Evolutionary conservation across 2,329 filamentous ascomycete genomes (phyloP).

Genomic region (Plectosphaerella plurivora): DNA sequence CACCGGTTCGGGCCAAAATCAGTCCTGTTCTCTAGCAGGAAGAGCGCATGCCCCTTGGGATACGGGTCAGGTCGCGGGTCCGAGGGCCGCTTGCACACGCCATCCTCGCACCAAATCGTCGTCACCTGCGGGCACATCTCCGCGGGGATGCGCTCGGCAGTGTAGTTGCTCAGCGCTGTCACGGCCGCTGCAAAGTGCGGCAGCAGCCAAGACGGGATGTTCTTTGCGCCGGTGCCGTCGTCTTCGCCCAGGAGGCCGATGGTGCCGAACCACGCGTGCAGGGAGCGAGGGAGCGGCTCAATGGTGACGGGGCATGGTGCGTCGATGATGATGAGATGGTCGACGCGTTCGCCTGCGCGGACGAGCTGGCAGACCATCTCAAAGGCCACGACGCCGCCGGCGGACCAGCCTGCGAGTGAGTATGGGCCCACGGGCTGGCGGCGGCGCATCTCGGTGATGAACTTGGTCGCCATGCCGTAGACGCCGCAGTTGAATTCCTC

Average conservation of each 20-base stretch:
- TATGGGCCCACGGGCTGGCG: conserved; percentile 67
- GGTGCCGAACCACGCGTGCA: conserved; percentile 69
- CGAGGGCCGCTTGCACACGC: conserved; percentile 62
- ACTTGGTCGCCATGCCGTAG: conserved; percentile 49
- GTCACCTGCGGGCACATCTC: conserved; percentile 56
- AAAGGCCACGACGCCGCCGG: conserved; percentile 68
- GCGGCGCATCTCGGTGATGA: conserved; percentile 54
- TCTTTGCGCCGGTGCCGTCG: conserved; percentile 41
- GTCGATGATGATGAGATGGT: conserved; percentile 61
- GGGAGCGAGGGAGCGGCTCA: conserved; percentile 57
- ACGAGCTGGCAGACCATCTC: conserved; percentile 60
- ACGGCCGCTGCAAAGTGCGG: conserved; percentile 70
- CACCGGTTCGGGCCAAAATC: conserved; percentile 68
- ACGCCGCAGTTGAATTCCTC: conserved; percentile 53
- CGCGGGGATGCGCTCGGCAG: conserved; percentile 57
- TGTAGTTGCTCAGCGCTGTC: conserved; percentile 64
- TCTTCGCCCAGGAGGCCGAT: conserved; percentile 66
- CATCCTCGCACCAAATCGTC: conserved; percentile 69
- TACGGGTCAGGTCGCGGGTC: conserved; percentile 62
- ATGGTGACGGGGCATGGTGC: conserved; percentile 63
- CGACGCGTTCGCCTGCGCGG: conserved; percentile 51
- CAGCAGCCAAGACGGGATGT: conserved; percentile 68
- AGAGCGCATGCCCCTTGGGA: conserved; percentile 57
- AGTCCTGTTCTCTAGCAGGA: conserved; percentile 68
- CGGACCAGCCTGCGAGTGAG: conserved; percentile 69